A percentile compares a stretch with the other conserved stretches of the same genome.
Evolutionary conservation across 352 stramenopile species (phyloP).

Genomic region (Pythium coloratum): DNA sequence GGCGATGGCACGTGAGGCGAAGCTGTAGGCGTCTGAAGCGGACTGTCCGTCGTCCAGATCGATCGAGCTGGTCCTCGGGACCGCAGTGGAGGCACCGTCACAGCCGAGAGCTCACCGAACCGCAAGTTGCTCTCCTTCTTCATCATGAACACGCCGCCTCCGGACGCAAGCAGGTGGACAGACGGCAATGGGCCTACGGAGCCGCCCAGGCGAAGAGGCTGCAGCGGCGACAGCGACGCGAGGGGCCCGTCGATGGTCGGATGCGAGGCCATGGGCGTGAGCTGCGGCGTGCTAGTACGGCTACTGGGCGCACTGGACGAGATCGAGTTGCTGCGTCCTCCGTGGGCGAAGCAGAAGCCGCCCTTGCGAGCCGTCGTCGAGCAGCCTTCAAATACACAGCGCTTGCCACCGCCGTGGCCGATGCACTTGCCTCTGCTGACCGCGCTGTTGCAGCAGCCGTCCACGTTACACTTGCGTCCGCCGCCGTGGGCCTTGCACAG

Average conservation of each 20-base stretch:
- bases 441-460: constrained; percentile 71
- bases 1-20: neutral
- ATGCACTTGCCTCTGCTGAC: constrained; percentile 85
- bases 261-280: constrained; percentile 21
- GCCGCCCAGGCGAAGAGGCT: constrained; percentile 17
- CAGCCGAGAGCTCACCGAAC: neutral
- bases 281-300: constrained; percentile 16
- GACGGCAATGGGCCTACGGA: constrained; percentile 9
- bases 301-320: neutral
- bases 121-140: constrained; percentile 17
- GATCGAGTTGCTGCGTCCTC: constrained; percentile 38
- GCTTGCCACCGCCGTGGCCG: constrained; percentile 79
- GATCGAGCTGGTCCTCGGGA: constrained; percentile 6
- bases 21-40: neutral
- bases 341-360: constrained; percentile 83
- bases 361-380: constrained; percentile 78
- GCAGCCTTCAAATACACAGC: constrained; percentile 71
- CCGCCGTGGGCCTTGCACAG: constrained; percentile 87
- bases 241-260: neutral
- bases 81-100: constrained; percentile 17
- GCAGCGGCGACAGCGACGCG: constrained; percentile 24
- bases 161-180: constrained; percentile 15
- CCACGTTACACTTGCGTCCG: constrained; percentile 67
- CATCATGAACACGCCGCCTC: constrained; percentile 2
- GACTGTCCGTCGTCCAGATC: constrained; percentile 11